Base-by-base conservation (phyloP, 2,329 filamentous ascomycete species). In the Fusarium sarcochroum region DNA sequence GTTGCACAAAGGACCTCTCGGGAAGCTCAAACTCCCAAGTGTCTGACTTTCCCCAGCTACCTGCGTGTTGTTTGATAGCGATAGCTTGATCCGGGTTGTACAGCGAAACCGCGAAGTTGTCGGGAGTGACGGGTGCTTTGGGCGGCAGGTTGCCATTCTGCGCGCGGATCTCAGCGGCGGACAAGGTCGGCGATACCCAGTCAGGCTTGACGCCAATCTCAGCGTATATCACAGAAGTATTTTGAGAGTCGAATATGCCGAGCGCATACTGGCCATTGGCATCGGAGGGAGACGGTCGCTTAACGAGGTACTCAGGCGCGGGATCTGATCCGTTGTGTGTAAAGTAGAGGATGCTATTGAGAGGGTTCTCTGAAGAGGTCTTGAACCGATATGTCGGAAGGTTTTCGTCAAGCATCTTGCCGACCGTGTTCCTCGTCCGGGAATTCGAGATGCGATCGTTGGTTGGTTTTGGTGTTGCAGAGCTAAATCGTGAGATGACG, bases 1-100 rank as follows among this genome's bases (percentile, higher is more conserved):
- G 96, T 55, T 90, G 84, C 30, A 91, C 88, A 78, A 99, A 99
- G 25, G 90, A 92, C 62, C 90, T 90, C 75, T 94, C 89, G 0
- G 96, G 96, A 80, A 99, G 90, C 78, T 95, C 93, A 79, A 99
- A 98, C 68, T 96, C 93, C 91, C 95, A 99, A 54, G 88, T 88
- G 52, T 93, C 89, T 15, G 89, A 90, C 63, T 89, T 91, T 65
- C 91, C 94, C 91, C 94, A 97, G 63, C 90, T 90, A 34, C 92
- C 91, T 40, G 90, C 86, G 71, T 91, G 89, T 73, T 90, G 87
- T 72, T 87, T 89, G 35, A 98, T 87, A 1, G 84, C 73, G 20
- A 98, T 84, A 72, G 91, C 87, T 79, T 96, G 93, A 77, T 98
- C 95, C 0, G 96, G 96, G 77, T 97, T 96, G 84, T 98, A 98